These are phyloP conservation scores for Fraxinus americana DNA, from an alignment of 257 asterid genomes.

Conservation along the genomic window DNA sequence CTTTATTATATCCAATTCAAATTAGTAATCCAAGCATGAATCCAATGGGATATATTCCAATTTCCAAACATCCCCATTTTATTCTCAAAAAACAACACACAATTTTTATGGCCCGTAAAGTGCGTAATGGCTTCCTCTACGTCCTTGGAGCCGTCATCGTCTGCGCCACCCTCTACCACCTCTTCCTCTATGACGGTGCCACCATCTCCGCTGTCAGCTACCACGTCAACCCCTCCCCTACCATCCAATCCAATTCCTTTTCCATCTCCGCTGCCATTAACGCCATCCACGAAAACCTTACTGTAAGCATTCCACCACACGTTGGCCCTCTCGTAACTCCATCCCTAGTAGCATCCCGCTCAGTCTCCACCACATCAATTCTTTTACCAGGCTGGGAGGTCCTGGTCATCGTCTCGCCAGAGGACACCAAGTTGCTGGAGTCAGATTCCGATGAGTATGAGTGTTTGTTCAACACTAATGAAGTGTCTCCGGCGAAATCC, in stretches of 20 bases:
- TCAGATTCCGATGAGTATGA: slow-evolving; percentile 20
- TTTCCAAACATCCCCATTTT: background rate
- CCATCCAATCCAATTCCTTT: slow-evolving; percentile 17
- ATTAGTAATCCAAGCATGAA: background rate
- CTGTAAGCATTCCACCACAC: slow-evolving; percentile 17
- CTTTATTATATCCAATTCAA: no score
- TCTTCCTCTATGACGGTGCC: slow-evolving; percentile 46
- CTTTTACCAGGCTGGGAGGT: slow-evolving; percentile 85
- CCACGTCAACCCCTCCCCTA: slow-evolving; percentile 17
- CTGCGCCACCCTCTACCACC: slow-evolving; percentile 57
- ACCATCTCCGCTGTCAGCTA: slow-evolving; percentile 17
- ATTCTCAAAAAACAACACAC: background rate
- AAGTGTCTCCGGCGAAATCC: slow-evolving; percentile 45
- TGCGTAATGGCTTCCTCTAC: slow-evolving; percentile 52
- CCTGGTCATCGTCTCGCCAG: slow-evolving; percentile 54
- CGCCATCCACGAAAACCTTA: slow-evolving; percentile 30
- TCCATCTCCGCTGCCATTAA: slow-evolving; percentile 20
- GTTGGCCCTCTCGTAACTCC: background rate
- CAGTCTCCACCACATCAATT: slow-evolving; percentile 46
- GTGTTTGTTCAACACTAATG: slow-evolving; percentile 48
- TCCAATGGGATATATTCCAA: background rate
- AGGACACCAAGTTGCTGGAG: slow-evolving; percentile 17
- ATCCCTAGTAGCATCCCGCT: background rate
- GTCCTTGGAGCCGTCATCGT: slow-evolving; percentile 46
- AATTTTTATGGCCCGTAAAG: slow-evolving; percentile 53